phyloP scores from a whole-genome alignment of 1,284 basidiomycete species.

The Irpex sp. region DNA sequence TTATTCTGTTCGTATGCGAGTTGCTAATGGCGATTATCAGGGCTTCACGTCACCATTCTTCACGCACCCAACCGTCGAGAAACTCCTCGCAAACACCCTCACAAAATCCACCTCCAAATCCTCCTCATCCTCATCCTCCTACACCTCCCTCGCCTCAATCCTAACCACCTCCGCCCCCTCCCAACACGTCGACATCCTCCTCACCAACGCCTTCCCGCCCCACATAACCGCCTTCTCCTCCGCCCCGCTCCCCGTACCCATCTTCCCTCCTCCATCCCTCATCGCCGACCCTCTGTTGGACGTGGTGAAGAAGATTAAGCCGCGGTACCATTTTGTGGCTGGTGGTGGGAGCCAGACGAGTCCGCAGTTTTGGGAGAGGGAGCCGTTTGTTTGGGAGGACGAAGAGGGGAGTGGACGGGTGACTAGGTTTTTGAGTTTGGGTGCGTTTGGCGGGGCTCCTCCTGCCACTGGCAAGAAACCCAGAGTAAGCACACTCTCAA shows the following conservation, averaged over 20 bases:
- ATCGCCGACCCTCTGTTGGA: slow-evolving; percentile 65
- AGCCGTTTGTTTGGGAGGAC: slow-evolving; percentile 83
- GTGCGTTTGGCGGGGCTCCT: slow-evolving; percentile 74
- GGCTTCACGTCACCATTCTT: slow-evolving; percentile 74
- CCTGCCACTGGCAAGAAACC: slow-evolving; percentile 67
- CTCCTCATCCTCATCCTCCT: slow-evolving; percentile 29
- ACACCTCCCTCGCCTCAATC: slow-evolving; percentile 68
- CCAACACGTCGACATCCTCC: slow-evolving; percentile 76
- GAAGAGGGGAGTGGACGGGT: slow-evolving; percentile 53
- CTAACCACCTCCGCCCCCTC: slow-evolving; percentile 55
- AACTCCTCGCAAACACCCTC: slow-evolving; percentile 66
- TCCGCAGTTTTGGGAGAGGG: slow-evolving; percentile 87
- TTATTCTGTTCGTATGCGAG: not conserved
- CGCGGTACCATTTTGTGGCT: slow-evolving; percentile 77
- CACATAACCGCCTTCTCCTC: slow-evolving; percentile 65
- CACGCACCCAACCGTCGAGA: slow-evolving; percentile 65
- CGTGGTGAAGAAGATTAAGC: slow-evolving; percentile 59
- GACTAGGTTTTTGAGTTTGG: slow-evolving; percentile 80
- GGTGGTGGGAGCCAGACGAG: slow-evolving; percentile 40
- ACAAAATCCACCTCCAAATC: slow-evolving; percentile 29
- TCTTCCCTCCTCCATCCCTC: slow-evolving; percentile 36
- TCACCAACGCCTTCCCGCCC: slow-evolving; percentile 79
- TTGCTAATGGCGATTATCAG: slow-evolving; percentile 31
- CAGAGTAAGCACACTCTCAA: slow-evolving; percentile 51
- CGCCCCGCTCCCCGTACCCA: slow-evolving; percentile 42